Base-by-base conservation (phyloP, 371 early-diverging fungal genomes). In the Mucor sp. region DNA sequence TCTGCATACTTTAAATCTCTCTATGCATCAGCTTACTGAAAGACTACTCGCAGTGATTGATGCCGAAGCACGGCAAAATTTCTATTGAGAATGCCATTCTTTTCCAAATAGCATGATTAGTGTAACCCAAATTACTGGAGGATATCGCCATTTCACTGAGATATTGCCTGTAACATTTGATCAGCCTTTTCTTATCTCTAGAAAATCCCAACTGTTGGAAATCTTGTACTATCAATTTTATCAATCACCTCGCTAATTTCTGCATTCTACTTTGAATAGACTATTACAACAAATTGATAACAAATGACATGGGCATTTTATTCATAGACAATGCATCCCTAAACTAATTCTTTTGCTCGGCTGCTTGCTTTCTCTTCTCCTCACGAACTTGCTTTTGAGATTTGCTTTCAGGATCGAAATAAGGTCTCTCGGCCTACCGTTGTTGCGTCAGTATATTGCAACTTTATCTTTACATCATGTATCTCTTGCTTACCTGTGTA, bases 381-480 rank as follows among this genome's bases (percentile, higher is more conserved):
- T 30, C 58, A 9, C 30, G 65, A 4, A 4, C 63, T 23, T 67
- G 58, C 7, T 53, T 59, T 55, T 59, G 63, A 0, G 66, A 68
- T 47, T 70, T 68, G 50, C 77, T 79, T 27, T 76, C 76, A 41
- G 83, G 75, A 57, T 89, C 87, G 67, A 77, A 85, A 68, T 72
- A 85, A 14, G 90, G 90, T 39, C 68, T 71, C 68, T 89, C 90
- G 3, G 44, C 44, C 44, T 44, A 44, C 4, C 8, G n/a, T 30
- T 30, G 14, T 37, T 37, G 37, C 4, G 33, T n/a, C 12, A 37
- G 37, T 37, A 1, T 37, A 37, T 37, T 14, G 11, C 81, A 84
- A 48, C 41, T 30, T 6, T 3, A 19, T 48, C 48, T 17, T 48
- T 2, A 21, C 47, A 47, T 32, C 47, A 47, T 32, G 1, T 11